Conservation (phyloP, 2,329 filamentous ascomycete genomes). For the Proliferodiscus dingleyae region DNA sequence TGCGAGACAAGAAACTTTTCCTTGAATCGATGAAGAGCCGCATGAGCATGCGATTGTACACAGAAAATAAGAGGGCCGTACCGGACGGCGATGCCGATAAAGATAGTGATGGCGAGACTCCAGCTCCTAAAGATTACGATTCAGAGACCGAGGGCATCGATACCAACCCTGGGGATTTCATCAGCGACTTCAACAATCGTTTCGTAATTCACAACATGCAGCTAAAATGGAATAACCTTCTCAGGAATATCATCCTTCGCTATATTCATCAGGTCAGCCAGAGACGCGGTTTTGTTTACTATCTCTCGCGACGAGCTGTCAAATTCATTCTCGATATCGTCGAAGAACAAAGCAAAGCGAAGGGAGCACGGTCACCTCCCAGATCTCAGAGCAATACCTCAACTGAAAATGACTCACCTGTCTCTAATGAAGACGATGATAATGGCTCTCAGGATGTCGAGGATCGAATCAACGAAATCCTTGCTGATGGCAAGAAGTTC, state of each 20-base stretch:
- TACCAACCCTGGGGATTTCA: conserved; percentile 71
- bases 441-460: conserved; percentile 60
- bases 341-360: conserved; percentile 75
- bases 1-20: conserved; percentile 54
- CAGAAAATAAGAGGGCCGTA: conserved; percentile 21
- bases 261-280: conserved; percentile 98
- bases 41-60: conserved; percentile 30
- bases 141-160: conserved; percentile 52
- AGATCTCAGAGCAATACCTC: conserved; percentile 29
- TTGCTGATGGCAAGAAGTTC: conserved; percentile 79
- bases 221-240: conserved; percentile 95
- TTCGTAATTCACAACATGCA: conserved; percentile 98
- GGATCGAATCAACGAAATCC: conserved; percentile 78
- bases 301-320: conserved; percentile 89
- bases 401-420: conserved; percentile 20
- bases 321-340: conserved; percentile 98
- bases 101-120: conserved; percentile 33
- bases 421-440: conserved; percentile 13
- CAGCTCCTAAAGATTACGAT: conserved; percentile 32
- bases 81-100: conserved; percentile 32
- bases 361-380: conserved; percentile 26
- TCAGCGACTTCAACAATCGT: conserved; percentile 94
- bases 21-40: conserved; percentile 48
- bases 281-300: conserved; percentile 93
- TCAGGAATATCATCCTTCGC: conserved; percentile 92